phyloP scores from a whole-genome alignment of 1,284 basidiomycete species.

The Ustilago loliicola region DNA sequence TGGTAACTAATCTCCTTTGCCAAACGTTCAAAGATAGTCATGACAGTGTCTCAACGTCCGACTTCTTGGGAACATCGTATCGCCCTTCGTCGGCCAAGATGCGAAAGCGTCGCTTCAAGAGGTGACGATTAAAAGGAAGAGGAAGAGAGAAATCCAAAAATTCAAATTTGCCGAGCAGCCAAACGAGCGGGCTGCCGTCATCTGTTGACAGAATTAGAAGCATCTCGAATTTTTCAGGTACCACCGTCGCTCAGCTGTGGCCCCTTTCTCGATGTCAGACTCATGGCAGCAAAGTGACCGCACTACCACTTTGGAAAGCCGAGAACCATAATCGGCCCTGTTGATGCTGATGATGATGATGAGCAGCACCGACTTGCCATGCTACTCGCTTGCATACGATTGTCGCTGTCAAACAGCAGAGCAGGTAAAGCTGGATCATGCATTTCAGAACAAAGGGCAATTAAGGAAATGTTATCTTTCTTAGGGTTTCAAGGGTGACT shows the following conservation, averaged over 20 bases:
- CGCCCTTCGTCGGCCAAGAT: not conserved
- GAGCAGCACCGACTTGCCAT: not conserved
- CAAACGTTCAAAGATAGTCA: not conserved
- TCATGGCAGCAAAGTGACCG: not conserved
- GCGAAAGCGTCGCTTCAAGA: too few relatives aligned
- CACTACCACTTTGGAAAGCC: not conserved
- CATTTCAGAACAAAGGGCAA: not conserved
- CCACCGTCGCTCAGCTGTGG: not conserved
- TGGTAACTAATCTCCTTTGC: too few relatives aligned
- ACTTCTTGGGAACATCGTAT: not conserved
- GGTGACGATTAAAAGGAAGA: not conserved
- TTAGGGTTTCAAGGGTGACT: not conserved
- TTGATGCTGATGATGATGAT: not conserved
- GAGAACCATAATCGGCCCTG: not conserved
- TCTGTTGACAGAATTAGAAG: conserved; percentile 24
- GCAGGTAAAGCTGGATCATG: too few relatives aligned
- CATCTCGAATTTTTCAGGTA: conserved; percentile 5
- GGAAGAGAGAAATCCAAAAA: not conserved
- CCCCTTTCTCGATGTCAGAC: not conserved
- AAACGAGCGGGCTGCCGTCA: conserved; percentile 31
- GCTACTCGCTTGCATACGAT: not conserved
- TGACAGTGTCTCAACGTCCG: not conserved
- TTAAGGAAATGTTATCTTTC: not conserved
- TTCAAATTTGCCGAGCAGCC: conserved; percentile 15
- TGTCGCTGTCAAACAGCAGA: not conserved